These are phyloP conservation scores for Raphanus hybrid DNA, from an alignment of 441 rosid genomes.

Conservation along the genomic window DNA sequence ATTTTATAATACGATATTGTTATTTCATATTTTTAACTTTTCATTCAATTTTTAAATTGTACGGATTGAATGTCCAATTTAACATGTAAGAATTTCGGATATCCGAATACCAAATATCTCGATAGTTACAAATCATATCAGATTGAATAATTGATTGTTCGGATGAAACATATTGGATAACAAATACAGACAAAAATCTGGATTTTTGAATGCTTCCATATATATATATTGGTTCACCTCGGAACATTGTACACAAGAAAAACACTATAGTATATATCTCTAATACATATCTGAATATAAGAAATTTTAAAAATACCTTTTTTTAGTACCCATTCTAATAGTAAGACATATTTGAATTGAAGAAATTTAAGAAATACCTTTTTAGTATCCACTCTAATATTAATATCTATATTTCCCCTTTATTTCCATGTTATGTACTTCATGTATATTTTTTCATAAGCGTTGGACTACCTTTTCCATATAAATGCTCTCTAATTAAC, in stretches of 20 bases:
- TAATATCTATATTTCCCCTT: neutral
- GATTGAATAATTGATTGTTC: too few species aligned
- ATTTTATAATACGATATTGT: too few species aligned
- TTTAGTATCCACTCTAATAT: neutral
- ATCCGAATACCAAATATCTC: too few species aligned
- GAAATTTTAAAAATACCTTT: neutral
- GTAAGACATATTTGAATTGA: neutral
- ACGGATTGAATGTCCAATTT: too few species aligned
- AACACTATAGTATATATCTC: neutral
- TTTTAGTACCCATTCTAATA: slow-evolving; percentile 1
- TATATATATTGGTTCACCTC: neutral
- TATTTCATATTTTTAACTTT: too few species aligned
- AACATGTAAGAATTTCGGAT: too few species aligned
- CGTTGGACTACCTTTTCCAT: neutral
- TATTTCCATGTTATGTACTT: neutral
- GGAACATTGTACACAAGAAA: neutral
- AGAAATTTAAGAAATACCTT: neutral
- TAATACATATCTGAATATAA: neutral
- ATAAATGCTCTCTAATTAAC: slow-evolving; percentile 30
- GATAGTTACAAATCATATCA: too few species aligned
- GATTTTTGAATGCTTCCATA: too few species aligned
- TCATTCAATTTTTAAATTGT: too few species aligned
- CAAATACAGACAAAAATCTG: too few species aligned
- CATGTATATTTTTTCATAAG: neutral
- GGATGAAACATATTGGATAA: too few species aligned